These are phyloP conservation scores for Clarkia xantiana DNA, from an alignment of 345 rosid species.

Conservation along the genomic window DNA sequence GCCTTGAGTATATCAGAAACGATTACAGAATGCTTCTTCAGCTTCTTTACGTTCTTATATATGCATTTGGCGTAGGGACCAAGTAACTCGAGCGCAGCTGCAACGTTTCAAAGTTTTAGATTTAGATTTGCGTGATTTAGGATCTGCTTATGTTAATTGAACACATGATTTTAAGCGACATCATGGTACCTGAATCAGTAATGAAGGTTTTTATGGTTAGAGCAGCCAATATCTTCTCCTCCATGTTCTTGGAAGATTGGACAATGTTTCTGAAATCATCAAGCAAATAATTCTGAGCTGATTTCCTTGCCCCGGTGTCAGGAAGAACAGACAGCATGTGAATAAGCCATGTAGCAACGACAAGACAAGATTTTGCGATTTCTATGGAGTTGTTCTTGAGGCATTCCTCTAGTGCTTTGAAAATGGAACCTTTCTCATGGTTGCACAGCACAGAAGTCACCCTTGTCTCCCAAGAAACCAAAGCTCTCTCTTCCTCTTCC, in stretches of 20 bases:
- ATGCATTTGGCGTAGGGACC: conserved; percentile 48
- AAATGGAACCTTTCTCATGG: conserved; percentile 54
- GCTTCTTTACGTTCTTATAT: conserved; percentile 35
- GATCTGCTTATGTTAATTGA: too few species aligned
- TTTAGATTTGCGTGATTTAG: too few species aligned
- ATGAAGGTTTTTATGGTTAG: conserved; percentile 48
- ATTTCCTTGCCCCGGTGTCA: conserved; percentile 29
- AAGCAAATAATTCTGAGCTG: conserved; percentile 36
- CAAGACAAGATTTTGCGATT: conserved; percentile 41
- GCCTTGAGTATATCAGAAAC: conserved; percentile 42
- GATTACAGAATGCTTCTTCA: conserved; percentile 30
- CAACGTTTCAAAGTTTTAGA: background rate
- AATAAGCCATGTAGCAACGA: conserved; percentile 40
- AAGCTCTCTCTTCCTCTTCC: conserved; percentile 46
- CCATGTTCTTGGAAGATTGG: conserved; percentile 43
- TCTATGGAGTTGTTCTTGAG: conserved; percentile 46
- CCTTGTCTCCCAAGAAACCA: conserved; percentile 42
- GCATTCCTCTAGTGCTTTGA: conserved; percentile 50
- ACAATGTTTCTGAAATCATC: conserved; percentile 43
- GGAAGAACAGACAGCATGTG: conserved; percentile 49
- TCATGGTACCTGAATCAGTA: conserved; percentile 26
- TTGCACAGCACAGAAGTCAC: conserved; percentile 46
- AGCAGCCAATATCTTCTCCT: conserved; percentile 50
- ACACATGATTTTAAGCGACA: background rate
- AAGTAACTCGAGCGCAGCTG: conserved; percentile 38